Evolutionary conservation across 768 basidiomycete species (phyloP).

Genomic region (Sarcodon aspratus): DNA sequence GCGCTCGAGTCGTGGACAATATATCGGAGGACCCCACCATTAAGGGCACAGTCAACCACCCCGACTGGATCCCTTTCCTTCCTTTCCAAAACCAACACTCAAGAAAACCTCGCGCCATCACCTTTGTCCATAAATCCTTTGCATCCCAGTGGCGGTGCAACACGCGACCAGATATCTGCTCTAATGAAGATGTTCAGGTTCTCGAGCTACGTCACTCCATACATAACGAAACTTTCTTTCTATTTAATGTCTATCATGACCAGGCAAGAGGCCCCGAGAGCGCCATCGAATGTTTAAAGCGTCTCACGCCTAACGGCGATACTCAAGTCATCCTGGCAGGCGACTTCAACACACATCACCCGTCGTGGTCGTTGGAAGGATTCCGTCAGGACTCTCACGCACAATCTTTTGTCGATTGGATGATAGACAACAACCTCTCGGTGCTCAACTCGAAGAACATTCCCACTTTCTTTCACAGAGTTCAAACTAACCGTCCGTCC

Average conservation of each 20-base stretch:
- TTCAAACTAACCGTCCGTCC: too few species aligned
- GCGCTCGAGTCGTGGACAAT: neutral
- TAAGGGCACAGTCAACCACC: neutral
- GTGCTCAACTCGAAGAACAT: too few species aligned
- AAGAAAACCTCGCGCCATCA: neutral
- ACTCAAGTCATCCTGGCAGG: neutral
- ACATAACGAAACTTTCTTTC: neutral
- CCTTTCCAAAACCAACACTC: too few species aligned
- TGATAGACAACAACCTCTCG: too few species aligned
- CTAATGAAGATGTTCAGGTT: conserved; percentile 6
- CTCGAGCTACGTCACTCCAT: neutral
- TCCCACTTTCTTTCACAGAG: too few species aligned
- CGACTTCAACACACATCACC: conserved; percentile 6
- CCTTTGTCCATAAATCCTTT: conserved; percentile 3
- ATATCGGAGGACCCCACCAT: neutral
- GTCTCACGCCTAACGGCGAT: neutral
- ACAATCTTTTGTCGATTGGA: too few species aligned
- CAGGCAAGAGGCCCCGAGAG: neutral
- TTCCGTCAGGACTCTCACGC: too few species aligned
- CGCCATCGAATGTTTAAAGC: neutral
- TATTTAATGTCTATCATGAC: neutral
- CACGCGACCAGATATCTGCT: conserved; percentile 5
- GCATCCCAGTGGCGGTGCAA: conserved; percentile 1
- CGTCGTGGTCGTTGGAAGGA: neutral
- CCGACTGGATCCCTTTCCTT: neutral